Evolutionary conservation across 495 filamentous ascomycete species (phyloP), one percentile per base, ranked within the genome.

Genomic region (Talaromyces liani): DNA sequence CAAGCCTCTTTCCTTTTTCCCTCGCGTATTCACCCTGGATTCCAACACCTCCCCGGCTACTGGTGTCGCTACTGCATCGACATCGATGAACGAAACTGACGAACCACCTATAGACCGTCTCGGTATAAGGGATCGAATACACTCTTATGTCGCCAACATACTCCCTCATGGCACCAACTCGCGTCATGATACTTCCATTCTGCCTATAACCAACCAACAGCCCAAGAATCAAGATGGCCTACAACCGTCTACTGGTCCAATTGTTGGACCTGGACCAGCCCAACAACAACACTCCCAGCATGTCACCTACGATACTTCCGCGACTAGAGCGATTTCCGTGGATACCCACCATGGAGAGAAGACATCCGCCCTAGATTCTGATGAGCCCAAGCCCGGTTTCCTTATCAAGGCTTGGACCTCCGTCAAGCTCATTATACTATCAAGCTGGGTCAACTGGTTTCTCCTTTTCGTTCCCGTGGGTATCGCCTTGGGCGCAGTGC

Each of bases 381-480:
- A 72, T 64, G 73, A 72, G 53, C 45, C 36, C 20, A 78, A 80
- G 70, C 70, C 71, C 7, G 80, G 80, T 63, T 65, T 84, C 61
- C 63, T 73, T 53, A 64, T 73, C 54, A 75, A 82, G 63, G 85
- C 88, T 65, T 79, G 75, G 63, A 51, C 66, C 58, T 78, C 80
- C 59, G 70, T 75, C 62, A 85, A 81, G 73, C 70, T 77, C 53
- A 82, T 88, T 66, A 59, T 91, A 45, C 72, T 84, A 33, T 80
- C 82, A 51, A 93, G 88, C 79, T 90, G 87, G 83, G 75, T 94
- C 75, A 94, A 96, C 73, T 60, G 88, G 41, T 81, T 94, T 65
- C 75, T 94, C 67, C 75, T 93, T 29, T 92, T 92, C 71, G 90
- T 94, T 6, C 91, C 91, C 1, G 77, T 88, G 60, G 91, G 90